Conservation (phyloP, 2,329 filamentous ascomycete species). For the Daldinia eschscholtzii region DNA sequence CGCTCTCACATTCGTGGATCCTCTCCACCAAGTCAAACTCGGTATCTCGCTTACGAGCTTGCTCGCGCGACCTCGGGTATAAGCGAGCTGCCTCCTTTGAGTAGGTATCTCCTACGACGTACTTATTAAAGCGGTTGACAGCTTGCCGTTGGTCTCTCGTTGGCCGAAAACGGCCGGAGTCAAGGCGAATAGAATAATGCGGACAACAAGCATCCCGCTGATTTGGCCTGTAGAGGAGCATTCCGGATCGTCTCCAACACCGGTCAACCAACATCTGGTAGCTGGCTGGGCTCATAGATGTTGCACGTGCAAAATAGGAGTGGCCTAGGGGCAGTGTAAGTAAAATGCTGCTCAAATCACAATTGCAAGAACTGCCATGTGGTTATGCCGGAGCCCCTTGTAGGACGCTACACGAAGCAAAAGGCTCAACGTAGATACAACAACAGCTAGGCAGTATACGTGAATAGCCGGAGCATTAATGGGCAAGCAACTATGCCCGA, state of each 20-base stretch:
- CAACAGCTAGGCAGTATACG: conserved; percentile 33
- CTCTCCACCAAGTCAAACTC: conserved; percentile 75
- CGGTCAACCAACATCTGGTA: conserved; percentile 81
- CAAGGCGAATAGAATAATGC: conserved; percentile 85
- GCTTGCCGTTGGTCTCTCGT: conserved; percentile 80
- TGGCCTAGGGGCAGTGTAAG: conserved; percentile 65
- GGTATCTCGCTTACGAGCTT: conserved; percentile 71
- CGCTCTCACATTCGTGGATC: conserved; percentile 76
- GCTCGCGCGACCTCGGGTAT: conserved; percentile 76
- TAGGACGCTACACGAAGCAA: conserved; percentile 40
- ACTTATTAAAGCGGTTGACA: conserved; percentile 80
- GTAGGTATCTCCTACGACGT: conserved; percentile 77
- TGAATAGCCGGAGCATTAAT: conserved; percentile 28
- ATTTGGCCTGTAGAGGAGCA: conserved; percentile 81
- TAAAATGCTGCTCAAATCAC: conserved; percentile 48
- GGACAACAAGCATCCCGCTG: conserved; percentile 87
- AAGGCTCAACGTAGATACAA: conserved; percentile 31
- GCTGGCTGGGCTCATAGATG: conserved; percentile 71
- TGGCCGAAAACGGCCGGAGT: conserved; percentile 73
- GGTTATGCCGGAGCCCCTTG: conserved; percentile 31
- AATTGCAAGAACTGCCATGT: conserved; percentile 39
- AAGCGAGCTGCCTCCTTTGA: conserved; percentile 71
- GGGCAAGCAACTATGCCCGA: conserved; percentile 23
- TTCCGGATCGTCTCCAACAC: conserved; percentile 81
- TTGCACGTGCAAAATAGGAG: conserved; percentile 77